phyloP scores from a whole-genome alignment of 768 basidiomycete species.

The Tricholoma sp. region DNA sequence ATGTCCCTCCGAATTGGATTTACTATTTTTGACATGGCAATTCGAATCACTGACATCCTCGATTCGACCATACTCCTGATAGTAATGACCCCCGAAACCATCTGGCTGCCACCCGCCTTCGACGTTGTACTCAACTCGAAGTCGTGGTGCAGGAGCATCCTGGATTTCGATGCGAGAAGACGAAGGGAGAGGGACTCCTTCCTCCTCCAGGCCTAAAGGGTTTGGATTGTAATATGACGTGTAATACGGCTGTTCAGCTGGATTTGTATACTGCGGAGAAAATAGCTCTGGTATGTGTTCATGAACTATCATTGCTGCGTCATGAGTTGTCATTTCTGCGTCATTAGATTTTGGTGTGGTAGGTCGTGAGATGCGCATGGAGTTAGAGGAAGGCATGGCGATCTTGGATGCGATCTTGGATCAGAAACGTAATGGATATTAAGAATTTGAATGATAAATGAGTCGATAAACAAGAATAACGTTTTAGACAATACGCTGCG shows the following conservation, averaged over 20 bases:
- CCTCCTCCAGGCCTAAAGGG: neutral
- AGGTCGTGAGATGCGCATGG: neutral
- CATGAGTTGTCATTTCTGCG: neutral
- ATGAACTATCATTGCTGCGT: neutral
- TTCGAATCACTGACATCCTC: constrained; percentile 19
- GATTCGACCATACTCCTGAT: constrained; percentile 22
- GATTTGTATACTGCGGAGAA: neutral
- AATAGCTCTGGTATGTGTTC: neutral
- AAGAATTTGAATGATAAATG: neutral
- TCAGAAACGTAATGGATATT: neutral
- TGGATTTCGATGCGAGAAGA: neutral
- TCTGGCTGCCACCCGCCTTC: constrained; percentile 24
- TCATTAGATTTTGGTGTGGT: neutral
- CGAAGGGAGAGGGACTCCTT: neutral
- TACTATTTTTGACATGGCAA: constrained; percentile 7
- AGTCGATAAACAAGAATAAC: neutral
- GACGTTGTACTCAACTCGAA: constrained; percentile 9
- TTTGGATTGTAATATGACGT: neutral
- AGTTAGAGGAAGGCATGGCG: neutral
- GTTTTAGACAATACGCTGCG: neutral
- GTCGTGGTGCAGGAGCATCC: neutral
- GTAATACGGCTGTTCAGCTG: neutral
- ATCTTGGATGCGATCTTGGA: neutral
- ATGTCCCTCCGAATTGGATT: neutral
- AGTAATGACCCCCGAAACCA: constrained; percentile 16